These are phyloP conservation scores for Fusarium denticulatum DNA, from an alignment of 2,329 filamentous ascomycete species.

Conservation along the genomic window DNA sequence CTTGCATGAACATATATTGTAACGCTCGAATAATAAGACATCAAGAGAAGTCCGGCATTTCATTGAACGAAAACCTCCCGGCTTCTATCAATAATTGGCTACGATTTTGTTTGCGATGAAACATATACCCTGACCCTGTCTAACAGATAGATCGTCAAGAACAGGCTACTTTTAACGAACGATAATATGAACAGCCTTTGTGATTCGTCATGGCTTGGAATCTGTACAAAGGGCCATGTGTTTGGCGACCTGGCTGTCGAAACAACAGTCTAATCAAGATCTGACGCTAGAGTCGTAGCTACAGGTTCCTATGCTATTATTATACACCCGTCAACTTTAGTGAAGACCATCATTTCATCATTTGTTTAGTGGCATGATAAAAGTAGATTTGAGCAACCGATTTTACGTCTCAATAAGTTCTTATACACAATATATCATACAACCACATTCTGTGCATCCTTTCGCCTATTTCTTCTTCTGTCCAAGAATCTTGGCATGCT, in stretches of 20 bases:
- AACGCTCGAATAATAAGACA: not conserved
- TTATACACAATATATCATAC: conserved; percentile 47
- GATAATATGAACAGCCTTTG: not conserved
- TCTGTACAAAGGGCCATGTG: not conserved
- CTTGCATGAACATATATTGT: not conserved
- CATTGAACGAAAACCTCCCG: not conserved
- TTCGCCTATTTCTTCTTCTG: conserved; percentile 32
- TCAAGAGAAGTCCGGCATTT: not conserved
- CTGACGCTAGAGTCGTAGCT: not conserved
- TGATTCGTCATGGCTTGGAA: not conserved
- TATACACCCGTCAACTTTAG: not conserved
- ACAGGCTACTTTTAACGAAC: not conserved
- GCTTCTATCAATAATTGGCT: not conserved
- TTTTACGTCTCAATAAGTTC: conserved; percentile 35
- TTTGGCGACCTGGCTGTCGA: not conserved
- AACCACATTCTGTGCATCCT: conserved; percentile 6
- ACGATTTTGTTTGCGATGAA: not conserved
- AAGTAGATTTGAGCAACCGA: not conserved
- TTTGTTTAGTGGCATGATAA: not conserved
- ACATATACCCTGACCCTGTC: not conserved
- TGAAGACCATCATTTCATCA: not conserved
- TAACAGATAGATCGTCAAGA: not conserved
- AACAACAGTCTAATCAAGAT: not conserved
- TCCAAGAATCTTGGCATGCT: conserved; percentile 26
- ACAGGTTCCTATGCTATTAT: not conserved